A percentile compares a stretch with the other conserved stretches of the same genome.
These are phyloP conservation scores for Candida mesenterica DNA, from an alignment of 1,139 yeast genomes.

Conservation along the genomic window DNA sequence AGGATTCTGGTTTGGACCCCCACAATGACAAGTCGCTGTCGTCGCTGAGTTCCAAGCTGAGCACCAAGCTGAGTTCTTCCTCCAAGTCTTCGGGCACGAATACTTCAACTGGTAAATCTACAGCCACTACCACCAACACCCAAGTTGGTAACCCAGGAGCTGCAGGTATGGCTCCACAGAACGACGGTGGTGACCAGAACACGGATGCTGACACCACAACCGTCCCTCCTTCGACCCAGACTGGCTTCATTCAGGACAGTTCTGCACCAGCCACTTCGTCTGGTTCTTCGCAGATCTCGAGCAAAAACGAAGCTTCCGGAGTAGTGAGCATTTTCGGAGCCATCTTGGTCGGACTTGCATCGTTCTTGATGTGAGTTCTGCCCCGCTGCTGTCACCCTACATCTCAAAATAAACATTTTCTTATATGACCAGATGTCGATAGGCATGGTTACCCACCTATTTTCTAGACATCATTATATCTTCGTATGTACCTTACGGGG, in stretches of 20 bases:
- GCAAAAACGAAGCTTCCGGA: conserved; percentile 10
- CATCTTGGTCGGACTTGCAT: conserved; percentile 21
- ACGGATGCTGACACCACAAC: conserved; percentile 7
- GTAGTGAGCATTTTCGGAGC: conserved; percentile 18
- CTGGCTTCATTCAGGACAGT: conserved; percentile 3
- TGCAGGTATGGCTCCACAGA: conserved; percentile 7
- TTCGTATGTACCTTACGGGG: too few relatives aligned
- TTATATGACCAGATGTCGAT: too few relatives aligned
- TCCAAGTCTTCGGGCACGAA: neutral
- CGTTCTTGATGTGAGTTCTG: conserved; percentile 13
- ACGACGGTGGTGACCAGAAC: neutral
- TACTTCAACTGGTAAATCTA: too few relatives aligned
- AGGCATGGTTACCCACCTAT: too few relatives aligned
- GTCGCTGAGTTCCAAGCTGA: conserved; percentile 4
- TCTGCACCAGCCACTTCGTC: conserved; percentile 3
- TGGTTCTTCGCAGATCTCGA: conserved; percentile 7
- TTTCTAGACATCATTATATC: too few relatives aligned
- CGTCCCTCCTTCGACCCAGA: conserved; percentile 12
- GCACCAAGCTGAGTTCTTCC: conserved; percentile 8
- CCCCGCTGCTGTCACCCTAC: neutral
- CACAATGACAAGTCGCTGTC: conserved; percentile 29
- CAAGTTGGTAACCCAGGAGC: conserved; percentile 7
- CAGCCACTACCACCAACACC: conserved; percentile 7
- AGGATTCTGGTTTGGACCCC: conserved; percentile 67
- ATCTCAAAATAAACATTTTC: too few relatives aligned